A percentile compares a stretch with the other conserved stretches of the same genome.
Conservation (phyloP, 352 stramenopile genomes). For the Globisporangium canariense region DNA sequence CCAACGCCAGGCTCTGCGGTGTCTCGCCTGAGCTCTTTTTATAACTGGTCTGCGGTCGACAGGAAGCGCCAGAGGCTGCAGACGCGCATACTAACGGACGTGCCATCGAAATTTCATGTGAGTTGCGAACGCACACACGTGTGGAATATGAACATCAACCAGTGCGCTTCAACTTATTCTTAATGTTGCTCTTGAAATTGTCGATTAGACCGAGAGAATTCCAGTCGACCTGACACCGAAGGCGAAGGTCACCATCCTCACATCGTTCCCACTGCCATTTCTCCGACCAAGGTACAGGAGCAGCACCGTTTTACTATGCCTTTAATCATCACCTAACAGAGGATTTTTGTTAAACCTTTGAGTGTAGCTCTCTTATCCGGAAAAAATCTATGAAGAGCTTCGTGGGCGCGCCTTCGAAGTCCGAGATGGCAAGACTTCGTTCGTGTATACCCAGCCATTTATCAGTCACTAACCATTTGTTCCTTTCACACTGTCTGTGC, state of each 20-base stretch:
- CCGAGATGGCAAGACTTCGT: not conserved
- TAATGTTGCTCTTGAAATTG: not conserved
- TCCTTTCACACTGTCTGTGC: not conserved
- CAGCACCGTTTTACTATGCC: not conserved
- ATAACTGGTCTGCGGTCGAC: conserved; percentile 32
- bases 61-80: conserved; percentile 31
- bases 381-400: conserved; percentile 34
- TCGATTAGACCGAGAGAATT: conserved; percentile 33
- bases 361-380: conserved; percentile 30
- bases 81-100: conserved; percentile 13
- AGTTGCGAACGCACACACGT: not conserved
- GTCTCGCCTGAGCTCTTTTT: conserved; percentile 19
- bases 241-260: conserved; percentile 53
- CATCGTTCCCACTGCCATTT: conserved; percentile 64
- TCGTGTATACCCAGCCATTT: not conserved
- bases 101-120: conserved; percentile 21
- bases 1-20: conserved; percentile 4
- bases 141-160: not conserved
- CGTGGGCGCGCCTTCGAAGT: not conserved
- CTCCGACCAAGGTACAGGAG: conserved; percentile 39
- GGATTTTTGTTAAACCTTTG: no score
- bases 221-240: conserved; percentile 65
- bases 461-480: not conserved
- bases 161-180: not conserved
- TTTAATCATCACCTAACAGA: no score